These are phyloP conservation scores for Nothopassalora personata DNA, from an alignment of 2,329 filamentous ascomycete genomes.

Conservation along the genomic window DNA sequence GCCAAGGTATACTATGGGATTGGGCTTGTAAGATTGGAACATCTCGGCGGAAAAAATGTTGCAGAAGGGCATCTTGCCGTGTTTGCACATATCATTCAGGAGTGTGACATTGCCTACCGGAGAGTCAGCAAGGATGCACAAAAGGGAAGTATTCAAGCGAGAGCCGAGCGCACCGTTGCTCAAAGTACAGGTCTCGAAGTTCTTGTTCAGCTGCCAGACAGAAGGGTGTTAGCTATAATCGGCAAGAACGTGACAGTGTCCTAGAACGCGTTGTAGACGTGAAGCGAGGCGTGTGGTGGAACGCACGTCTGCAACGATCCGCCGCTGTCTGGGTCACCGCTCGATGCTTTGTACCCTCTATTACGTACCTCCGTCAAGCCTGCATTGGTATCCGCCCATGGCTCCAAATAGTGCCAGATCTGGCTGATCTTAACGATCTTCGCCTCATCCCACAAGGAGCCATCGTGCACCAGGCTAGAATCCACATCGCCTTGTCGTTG, in stretches of 20 bases:
- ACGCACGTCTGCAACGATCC: too few species aligned
- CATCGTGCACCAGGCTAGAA: constrained; percentile 7
- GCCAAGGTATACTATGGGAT: constrained; percentile 61
- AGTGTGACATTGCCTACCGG: constrained; percentile 55
- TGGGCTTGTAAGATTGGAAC: constrained; percentile 71
- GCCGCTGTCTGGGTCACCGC: too few species aligned
- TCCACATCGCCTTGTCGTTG: neutral
- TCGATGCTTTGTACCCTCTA: too few species aligned
- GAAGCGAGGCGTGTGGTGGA: too few species aligned
- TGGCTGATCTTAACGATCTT: constrained; percentile 45
- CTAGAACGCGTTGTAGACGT: too few species aligned
- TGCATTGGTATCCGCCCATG: constrained; percentile 60
- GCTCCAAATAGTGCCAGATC: constrained; percentile 66
- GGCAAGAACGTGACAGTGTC: too few species aligned
- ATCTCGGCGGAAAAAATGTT: constrained; percentile 62
- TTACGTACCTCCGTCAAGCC: constrained; percentile 44
- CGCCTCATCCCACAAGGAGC: constrained; percentile 51
- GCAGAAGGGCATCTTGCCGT: constrained; percentile 58
- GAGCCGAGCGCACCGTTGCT: constrained; percentile 53
- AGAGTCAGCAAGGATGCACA: neutral
- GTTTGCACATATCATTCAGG: constrained; percentile 58
- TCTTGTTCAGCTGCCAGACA: constrained; percentile 33
- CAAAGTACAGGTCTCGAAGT: constrained; percentile 59
- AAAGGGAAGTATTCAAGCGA: neutral
- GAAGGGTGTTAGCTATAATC: too few species aligned